Evolutionary conservation across 2,329 filamentous ascomycete species (phyloP), one percentile per base, ranked within the genome.

Genomic region (Colletotrichum sp.): DNA sequence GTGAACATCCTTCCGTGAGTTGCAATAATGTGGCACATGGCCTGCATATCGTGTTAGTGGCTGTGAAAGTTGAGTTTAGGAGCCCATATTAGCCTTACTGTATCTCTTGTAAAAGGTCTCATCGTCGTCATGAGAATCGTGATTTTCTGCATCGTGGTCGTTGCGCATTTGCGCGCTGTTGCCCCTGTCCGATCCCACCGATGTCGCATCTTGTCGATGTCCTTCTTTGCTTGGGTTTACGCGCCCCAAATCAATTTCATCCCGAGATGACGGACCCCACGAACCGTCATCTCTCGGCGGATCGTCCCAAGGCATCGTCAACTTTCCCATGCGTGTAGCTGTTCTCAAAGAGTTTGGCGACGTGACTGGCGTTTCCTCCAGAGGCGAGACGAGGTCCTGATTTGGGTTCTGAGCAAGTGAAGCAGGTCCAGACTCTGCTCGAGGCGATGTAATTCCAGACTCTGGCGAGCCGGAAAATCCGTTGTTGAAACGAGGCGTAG

Each of bases 11-110:
- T 78, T 77, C 28, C 72, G 78, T 5, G 84, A 85, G 26, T 78
- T 80, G 75, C 85, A 86, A 34, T 83, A 82, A 12, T 77, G 82
- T 2, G 84, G 84, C 4, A 82, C 81, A 30, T 83, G 78, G 32
- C 52, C 78, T 79, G 36, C n/a, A 26, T 36, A 44, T 36, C 30
- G 16, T 49, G 39, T 64, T 18, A 71, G 26, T 59, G 24, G 8
- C 30, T 26, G 36, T 30, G n/a, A 30, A 18, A 5, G 24, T 4
- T 15, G 12, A 39, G 13, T 6, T 7, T 15, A 49, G 21, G 32
- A 6, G 30, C 18, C 13, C 9, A 21, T 8, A 21, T 6, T 6
- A 44, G 16, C 28, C 81, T 66, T 78, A 83, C 82, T 78, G 63
- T 82, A 85, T 67, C 83, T 83, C n/a, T 77, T 80, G 64, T 80